These are phyloP conservation scores for Phlebopus sp. DNA, from an alignment of 1,284 basidiomycete species.

Conservation along the genomic window DNA sequence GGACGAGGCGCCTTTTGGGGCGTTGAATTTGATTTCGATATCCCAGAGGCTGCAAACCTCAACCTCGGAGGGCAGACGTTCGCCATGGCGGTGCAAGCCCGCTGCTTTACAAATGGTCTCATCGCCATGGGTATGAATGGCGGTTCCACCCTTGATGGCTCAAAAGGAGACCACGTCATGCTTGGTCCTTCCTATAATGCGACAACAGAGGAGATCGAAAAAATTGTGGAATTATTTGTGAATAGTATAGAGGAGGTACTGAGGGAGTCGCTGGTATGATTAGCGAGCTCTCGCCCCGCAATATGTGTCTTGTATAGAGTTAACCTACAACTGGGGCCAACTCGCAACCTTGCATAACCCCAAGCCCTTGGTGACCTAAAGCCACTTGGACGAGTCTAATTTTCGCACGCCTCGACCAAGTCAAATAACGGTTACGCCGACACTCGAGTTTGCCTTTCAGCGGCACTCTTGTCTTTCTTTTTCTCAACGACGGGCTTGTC, in stretches of 20 bases:
- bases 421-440: slow-evolving; percentile 16
- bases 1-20: slow-evolving; percentile 82
- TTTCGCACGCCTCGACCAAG: slow-evolving; percentile 31
- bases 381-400: slow-evolving; percentile 12
- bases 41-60: slow-evolving; percentile 37
- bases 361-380: slow-evolving; percentile 2
- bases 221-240: slow-evolving; percentile 62
- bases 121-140: slow-evolving; percentile 72
- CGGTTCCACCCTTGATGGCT: slow-evolving; percentile 65
- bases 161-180: slow-evolving; percentile 66
- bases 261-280: slow-evolving; percentile 29
- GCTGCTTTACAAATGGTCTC: slow-evolving; percentile 60
- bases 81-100: slow-evolving; percentile 63
- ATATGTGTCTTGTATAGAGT: not conserved
- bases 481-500: slow-evolving; percentile 24
- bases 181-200: slow-evolving; percentile 76
- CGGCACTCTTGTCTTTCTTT: slow-evolving; percentile 23
- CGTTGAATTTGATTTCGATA: slow-evolving; percentile 72
- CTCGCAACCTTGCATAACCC: slow-evolving; percentile 6
- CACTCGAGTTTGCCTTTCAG: slow-evolving; percentile 15
- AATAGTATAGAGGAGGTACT: slow-evolving; percentile 63
- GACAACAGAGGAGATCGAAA: slow-evolving; percentile 61
- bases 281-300: not conserved
- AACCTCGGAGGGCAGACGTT: slow-evolving; percentile 54
- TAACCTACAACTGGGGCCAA: not conserved